These are phyloP conservation scores for Paxillus ammoniavirescens DNA, from an alignment of 768 basidiomycete species.

Conservation along the genomic window DNA sequence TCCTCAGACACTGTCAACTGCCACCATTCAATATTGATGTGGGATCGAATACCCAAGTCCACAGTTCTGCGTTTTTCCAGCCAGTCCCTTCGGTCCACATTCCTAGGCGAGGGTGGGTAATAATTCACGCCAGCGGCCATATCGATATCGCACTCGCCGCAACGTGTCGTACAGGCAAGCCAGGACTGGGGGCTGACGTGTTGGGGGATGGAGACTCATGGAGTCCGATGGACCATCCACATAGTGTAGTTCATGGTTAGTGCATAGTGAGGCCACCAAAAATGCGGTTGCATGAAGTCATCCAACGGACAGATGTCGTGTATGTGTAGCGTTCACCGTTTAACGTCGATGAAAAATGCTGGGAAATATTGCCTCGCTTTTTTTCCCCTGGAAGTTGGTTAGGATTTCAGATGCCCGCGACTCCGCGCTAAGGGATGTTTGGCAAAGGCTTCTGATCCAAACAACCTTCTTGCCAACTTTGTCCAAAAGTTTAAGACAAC, in stretches of 20 bases:
- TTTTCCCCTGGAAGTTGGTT: too few species aligned
- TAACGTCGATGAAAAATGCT: background rate
- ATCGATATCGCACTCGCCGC: conserved; percentile 32
- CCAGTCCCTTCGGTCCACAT: too few species aligned
- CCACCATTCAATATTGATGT: too few species aligned
- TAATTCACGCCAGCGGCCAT: too few species aligned
- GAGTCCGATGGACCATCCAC: too few species aligned
- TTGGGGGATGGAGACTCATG: conserved; percentile 36
- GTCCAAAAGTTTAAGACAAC: conserved; percentile 15
- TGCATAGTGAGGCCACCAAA: too few species aligned
- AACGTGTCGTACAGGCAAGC: conserved; percentile 58
- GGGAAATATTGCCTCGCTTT: background rate
- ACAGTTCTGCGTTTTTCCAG: too few species aligned
- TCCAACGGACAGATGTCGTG: background rate
- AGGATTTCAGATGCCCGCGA: too few species aligned
- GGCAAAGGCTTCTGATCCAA: conserved; percentile 28
- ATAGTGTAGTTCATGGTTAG: background rate
- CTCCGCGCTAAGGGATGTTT: conserved; percentile 15
- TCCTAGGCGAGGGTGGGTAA: too few species aligned
- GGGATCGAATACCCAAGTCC: too few species aligned
- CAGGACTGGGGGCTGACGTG: conserved; percentile 64
- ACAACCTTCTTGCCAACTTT: conserved; percentile 19
- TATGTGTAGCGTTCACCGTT: background rate
- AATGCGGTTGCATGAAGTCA: background rate
- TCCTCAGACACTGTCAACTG: too few species aligned